Evolutionary conservation across 345 rosid species (phyloP), one percentile per base, ranked within the genome.

Genomic region (Melastoma malabathricum): DNA sequence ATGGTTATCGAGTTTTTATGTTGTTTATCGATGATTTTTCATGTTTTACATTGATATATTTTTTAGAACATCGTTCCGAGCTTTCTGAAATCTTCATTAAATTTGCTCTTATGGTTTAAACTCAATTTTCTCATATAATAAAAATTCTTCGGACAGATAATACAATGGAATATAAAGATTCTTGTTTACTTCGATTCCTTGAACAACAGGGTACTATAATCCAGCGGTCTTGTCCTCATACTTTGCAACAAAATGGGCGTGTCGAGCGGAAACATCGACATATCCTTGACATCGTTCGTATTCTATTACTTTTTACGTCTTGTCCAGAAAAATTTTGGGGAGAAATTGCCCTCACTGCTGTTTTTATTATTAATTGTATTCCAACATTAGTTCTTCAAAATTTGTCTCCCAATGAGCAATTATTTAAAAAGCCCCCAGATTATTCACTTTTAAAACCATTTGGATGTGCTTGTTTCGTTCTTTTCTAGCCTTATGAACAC

Each of bases 161-260:
- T 46, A 19, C 48, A 9, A 16, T 6, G 48, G 10, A 46, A 50
- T 9, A 22, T 56, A 27, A 57, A 57, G 51, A 49, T 20, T 20
- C 52, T 19, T 10, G 10, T 45, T 50, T 20, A 4, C 3, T 0
- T 17, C 22, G 16, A 18, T 22, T 47, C 3, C 29, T 57, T 0
- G 14, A n/a, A 5, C 14, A 17, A 16, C 14, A 55, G 14, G 64
- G 50, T 0, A 67, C 23, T 15, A 4, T 62, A 29, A 15, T 18
- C 22, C 46, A 61, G 3, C 2, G 10, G 1, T 53, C 57, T 16
- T 57, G 41, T 57, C 46, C 6, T 15, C 0, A 46, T 6, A 58
- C 57, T 6, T 67, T 39, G 1, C 44, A 57, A 52, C 41, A 62
- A 15, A 62, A 67, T 62, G 53, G 60, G 8, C 13, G 22, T 3